These are phyloP conservation scores for Nevesoporus exiguus DNA, from an alignment of 768 basidiomycete genomes.

Conservation along the genomic window DNA sequence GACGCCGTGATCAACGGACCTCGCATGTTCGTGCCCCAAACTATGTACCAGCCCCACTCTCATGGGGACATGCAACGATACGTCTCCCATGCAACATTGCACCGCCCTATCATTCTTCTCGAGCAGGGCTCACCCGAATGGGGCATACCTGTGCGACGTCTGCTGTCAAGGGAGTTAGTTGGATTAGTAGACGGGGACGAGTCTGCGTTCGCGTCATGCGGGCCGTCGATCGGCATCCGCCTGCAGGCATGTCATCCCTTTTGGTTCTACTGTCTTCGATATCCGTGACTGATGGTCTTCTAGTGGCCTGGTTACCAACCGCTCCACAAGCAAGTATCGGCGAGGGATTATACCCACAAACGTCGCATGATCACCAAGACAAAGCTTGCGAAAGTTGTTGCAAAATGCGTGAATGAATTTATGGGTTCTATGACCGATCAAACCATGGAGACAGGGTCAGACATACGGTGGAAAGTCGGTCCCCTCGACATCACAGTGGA, in stretches of 20 bases:
- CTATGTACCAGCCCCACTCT: constrained; percentile 66
- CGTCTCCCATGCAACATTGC: constrained; percentile 59
- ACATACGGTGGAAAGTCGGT: constrained; percentile 17
- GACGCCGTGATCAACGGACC: constrained; percentile 22
- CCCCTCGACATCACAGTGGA: constrained; percentile 1
- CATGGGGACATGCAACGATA: constrained; percentile 69
- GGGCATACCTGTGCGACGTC: constrained; percentile 57
- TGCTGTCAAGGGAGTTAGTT: constrained; percentile 52
- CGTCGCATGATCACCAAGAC: constrained; percentile 65
- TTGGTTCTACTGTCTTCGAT: not conserved
- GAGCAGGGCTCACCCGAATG: constrained; percentile 48
- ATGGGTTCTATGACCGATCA: constrained; percentile 5
- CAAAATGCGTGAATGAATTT: constrained; percentile 48
- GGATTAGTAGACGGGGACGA: constrained; percentile 52
- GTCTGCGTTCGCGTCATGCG: constrained; percentile 59
- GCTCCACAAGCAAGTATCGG: constrained; percentile 69
- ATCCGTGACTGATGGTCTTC: not conserved
- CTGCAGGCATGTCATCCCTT: constrained; percentile 45
- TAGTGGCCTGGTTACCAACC: constrained; percentile 76
- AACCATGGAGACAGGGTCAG: constrained; percentile 5
- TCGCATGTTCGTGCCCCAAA: constrained; percentile 58
- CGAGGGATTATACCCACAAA: constrained; percentile 64
- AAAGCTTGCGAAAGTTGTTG: constrained; percentile 69
- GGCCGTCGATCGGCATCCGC: constrained; percentile 70
- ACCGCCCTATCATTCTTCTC: constrained; percentile 58